Percentiles rank a stretch among this genome's conserved stretches.
Evolutionary conservation across 163 green algal species (phyloP).

Genomic region (Scenedesmus sp.): DNA sequence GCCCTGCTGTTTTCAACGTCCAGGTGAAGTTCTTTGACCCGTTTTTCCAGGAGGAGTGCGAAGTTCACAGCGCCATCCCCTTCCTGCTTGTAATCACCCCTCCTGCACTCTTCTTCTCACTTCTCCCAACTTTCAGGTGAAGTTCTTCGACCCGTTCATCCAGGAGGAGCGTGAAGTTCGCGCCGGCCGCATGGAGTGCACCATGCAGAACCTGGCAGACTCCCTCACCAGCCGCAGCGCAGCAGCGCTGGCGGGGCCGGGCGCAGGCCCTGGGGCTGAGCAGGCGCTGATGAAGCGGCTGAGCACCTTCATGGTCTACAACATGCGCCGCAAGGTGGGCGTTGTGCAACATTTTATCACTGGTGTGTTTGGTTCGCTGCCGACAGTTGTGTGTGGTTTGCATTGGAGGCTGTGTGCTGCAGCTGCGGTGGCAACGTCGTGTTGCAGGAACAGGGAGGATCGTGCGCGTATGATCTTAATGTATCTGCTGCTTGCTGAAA

Average conservation of each 20-base stretch:
- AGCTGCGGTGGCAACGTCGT: no score
- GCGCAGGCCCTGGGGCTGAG: not conserved
- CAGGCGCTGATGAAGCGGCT: conserved; percentile 59
- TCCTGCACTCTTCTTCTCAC: not conserved
- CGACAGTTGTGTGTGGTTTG: no score
- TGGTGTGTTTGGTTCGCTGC: no score
- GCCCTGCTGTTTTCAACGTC: not conserved
- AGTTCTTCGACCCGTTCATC: conserved; percentile 68
- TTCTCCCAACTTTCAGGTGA: conserved; percentile 44
- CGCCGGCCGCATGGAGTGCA: conserved; percentile 97
- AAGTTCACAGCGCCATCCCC: conserved; percentile 27
- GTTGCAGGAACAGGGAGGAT: no score
- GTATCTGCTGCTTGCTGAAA: no score
- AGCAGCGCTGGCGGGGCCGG: conserved; percentile 1
- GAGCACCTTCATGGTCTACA: conserved; percentile 97
- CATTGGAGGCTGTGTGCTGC: no score
- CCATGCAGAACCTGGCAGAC: conserved; percentile 99
- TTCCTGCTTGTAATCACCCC: not conserved
- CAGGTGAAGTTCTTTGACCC: conserved; percentile 69
- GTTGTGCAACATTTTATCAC: no score
- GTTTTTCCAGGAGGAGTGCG: conserved; percentile 53
- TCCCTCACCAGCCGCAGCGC: conserved; percentile 66
- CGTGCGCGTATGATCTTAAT: no score
- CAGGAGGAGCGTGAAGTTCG: conserved; percentile 60
- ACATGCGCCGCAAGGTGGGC: conserved; percentile 81